Base-by-base conservation (phyloP, 345 rosid species). In the Brassica juncea region DNA sequence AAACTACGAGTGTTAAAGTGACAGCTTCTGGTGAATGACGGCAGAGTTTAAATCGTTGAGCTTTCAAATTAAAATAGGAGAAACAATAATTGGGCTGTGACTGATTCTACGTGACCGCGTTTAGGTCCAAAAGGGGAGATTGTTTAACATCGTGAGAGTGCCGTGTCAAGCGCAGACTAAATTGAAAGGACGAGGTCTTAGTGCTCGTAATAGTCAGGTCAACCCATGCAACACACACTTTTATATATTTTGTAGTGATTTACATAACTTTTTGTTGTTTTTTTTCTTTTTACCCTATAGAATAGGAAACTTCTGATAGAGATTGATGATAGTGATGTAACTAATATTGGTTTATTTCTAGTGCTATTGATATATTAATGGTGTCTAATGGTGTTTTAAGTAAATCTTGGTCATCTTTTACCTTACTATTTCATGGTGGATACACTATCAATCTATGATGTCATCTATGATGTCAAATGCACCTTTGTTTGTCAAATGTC, bases 141-240 rank as follows among this genome's bases (percentile, higher is more conserved):
- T 35, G 49, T 35, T 35, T 30, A 47, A 30, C 73, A 44, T 61
- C 15, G 49, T 30, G 8, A 66, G 44, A 49, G 78, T 66, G 77
- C 82, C 82, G 77, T 79, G 82, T 79, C 70, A 68, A 67, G 70
- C 82, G 82, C 74, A 80, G 78, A 68, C 82, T 34, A 34, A 34
- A 10, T 79, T 60, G 78, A 79, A 61, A 11, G 44, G 82, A 72
- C 77, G 23, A 66, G 49, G 72, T 78, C 81, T 55, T 16, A 66
- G 75, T 63, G 65, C 44, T 52, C 5, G 60, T 28, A 4, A 64
- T 58, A 37, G 73, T 78, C 72, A 4, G 37, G 82, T 79, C 77
- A 70, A 72, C 62, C 52, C 73, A 79, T 72, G 54, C 77, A 73
- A 67, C 19, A 67, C 69, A 42, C 25, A 59, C 14, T 7, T n/a